Conservation (phyloP, 2,329 filamentous ascomycete genomes). For the Neobulgaria alba region DNA sequence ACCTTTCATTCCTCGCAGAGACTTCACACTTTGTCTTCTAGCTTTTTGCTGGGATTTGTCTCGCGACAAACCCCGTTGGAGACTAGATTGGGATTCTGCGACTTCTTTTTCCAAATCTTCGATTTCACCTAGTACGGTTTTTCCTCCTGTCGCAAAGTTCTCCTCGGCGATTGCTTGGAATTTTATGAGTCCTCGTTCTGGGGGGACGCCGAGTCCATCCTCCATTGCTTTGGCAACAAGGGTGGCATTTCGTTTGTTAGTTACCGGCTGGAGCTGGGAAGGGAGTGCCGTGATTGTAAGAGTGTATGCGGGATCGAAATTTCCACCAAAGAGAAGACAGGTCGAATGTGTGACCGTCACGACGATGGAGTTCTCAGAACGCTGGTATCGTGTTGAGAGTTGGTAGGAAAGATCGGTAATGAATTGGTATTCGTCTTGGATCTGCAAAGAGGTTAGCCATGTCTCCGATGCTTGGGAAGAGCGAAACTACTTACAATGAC, state of each 20-base stretch:
- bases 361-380: conserved; percentile 64
- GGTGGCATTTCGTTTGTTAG: conserved; percentile 74
- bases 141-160: conserved; percentile 61
- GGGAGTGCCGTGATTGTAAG: conserved; percentile 66
- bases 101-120: conserved; percentile 36
- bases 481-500: conserved; percentile 42
- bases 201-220: conserved; percentile 57
- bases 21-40: conserved; percentile 34
- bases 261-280: conserved; percentile 58
- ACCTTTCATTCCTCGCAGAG: conserved; percentile 18
- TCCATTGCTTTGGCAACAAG: conserved; percentile 69
- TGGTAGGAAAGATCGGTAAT: conserved; percentile 65
- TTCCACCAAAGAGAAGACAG: conserved; percentile 66
- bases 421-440: conserved; percentile 67
- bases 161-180: conserved; percentile 65
- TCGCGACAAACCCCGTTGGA: conserved; percentile 15
- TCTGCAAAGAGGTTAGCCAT: conserved; percentile 36
- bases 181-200: conserved; percentile 61
- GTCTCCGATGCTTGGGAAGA: conserved; percentile 14
- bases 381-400: conserved; percentile 66
- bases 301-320: conserved; percentile 71
- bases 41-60: conserved; percentile 17
- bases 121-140: conserved; percentile 60
- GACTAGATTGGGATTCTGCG: conserved; percentile 6
- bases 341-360: conserved; percentile 68